Evolutionary conservation across 1,284 basidiomycete genomes (phyloP).

Genomic region (Erythrobasidium hasegawianum): DNA sequence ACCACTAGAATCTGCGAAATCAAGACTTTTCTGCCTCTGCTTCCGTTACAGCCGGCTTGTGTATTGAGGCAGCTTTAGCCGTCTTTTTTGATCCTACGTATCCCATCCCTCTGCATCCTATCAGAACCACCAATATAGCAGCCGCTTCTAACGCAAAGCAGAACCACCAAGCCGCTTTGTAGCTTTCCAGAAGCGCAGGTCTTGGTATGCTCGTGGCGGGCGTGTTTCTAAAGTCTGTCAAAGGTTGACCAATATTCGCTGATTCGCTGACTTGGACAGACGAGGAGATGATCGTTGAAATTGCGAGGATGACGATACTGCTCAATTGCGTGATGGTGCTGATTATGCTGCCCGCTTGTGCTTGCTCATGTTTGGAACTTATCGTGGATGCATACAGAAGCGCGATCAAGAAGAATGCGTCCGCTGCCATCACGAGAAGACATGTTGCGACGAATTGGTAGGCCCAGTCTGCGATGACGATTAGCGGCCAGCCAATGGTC

Average conservation of each 20-base stretch:
- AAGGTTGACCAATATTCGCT: slow-evolving; percentile 2
- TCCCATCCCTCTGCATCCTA: slow-evolving; percentile 19
- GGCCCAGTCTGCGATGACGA: slow-evolving; percentile 30
- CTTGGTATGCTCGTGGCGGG: slow-evolving; percentile 16
- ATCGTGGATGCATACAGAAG: slow-evolving; percentile 40
- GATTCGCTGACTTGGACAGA: slow-evolving; percentile 17
- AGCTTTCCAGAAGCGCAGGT: slow-evolving; percentile 22
- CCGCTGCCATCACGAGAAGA: slow-evolving; percentile 7
- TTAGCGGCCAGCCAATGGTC: background rate
- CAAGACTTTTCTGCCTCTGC: background rate
- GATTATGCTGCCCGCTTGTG: slow-evolving; percentile 38
- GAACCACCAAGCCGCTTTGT: slow-evolving; percentile 20
- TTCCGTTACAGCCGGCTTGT: background rate
- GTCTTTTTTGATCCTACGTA: slow-evolving; percentile 15
- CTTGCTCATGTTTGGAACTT: slow-evolving; percentile 36
- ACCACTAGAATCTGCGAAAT: background rate
- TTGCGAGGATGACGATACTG: slow-evolving; percentile 4
- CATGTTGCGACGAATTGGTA: slow-evolving; percentile 24
- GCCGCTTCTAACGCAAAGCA: slow-evolving; percentile 14
- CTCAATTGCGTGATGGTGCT: slow-evolving; percentile 36
- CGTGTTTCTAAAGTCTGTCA: slow-evolving; percentile 11
- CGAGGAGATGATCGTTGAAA: slow-evolving; percentile 15
- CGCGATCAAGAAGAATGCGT: slow-evolving; percentile 33
- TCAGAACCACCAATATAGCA: background rate
- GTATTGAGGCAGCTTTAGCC: background rate